Percentiles rank a stretch among this genome's conserved stretches.
Evolutionary conservation across 2,329 filamentous ascomycete species (phyloP).

Genomic region (Daldinia eschscholtzii): DNA sequence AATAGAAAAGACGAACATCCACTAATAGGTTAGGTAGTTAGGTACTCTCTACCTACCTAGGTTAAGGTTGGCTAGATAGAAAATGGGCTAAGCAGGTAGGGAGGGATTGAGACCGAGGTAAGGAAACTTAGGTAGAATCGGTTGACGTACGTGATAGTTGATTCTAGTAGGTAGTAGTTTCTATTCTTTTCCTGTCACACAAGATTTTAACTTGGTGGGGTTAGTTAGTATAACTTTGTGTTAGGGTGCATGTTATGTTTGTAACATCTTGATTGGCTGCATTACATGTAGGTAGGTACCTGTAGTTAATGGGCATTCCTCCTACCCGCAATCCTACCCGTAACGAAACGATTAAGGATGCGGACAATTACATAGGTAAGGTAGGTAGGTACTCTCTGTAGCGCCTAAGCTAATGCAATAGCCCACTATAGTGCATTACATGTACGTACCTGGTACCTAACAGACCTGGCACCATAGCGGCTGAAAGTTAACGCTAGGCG

Average conservation of each 20-base stretch:
- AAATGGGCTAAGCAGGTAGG: not conserved
- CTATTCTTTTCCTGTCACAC: not conserved
- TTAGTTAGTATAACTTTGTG: not conserved
- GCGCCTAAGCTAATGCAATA: not conserved
- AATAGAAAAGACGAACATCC: slow-evolving; percentile 27
- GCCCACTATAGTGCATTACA: not conserved
- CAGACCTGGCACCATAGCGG: not conserved
- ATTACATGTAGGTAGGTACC: too few relatives aligned
- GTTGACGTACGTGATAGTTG: not conserved
- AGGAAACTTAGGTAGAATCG: not conserved
- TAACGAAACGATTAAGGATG: not conserved
- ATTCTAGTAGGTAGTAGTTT: not conserved
- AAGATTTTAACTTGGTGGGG: slow-evolving; percentile 1
- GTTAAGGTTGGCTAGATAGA: not conserved
- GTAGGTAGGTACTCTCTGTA: not conserved
- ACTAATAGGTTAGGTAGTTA: not conserved
- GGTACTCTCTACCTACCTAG: too few relatives aligned
- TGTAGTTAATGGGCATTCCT: not conserved
- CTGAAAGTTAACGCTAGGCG: not conserved
- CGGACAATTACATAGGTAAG: not conserved
- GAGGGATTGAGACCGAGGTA: not conserved
- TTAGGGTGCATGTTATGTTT: not conserved
- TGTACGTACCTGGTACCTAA: not conserved
- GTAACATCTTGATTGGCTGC: not conserved
- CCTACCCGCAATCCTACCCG: not conserved